Percentiles rank a stretch among this genome's conserved stretches.
These are phyloP conservation scores for Fusarium praegraminearum DNA, from an alignment of 2,329 filamentous ascomycete genomes.

Conservation along the genomic window DNA sequence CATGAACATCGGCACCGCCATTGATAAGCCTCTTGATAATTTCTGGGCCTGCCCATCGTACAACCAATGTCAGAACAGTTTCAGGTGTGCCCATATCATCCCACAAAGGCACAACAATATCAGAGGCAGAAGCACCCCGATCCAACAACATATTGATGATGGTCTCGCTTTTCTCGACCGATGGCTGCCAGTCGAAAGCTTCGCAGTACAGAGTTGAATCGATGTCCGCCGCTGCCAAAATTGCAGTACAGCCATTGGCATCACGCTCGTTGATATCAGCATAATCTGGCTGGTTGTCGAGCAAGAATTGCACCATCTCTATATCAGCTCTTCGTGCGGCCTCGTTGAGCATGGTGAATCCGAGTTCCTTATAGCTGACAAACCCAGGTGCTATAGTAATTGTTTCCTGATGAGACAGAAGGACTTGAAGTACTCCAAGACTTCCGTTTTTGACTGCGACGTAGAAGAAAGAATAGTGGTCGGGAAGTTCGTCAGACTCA, in stretches of 20 bases:
- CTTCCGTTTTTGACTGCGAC: background rate
- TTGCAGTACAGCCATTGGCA: fast-evolving
- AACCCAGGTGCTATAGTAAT: background rate
- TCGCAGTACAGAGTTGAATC: no score
- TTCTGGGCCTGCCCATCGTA: background rate
- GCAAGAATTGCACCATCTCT: background rate
- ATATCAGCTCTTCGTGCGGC: background rate
- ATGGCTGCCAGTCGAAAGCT: background rate
- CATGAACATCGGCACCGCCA: background rate
- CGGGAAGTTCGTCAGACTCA: background rate
- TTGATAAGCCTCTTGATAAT: background rate
- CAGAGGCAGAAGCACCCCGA: background rate
- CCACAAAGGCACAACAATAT: no score
- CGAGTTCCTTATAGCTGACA: background rate
- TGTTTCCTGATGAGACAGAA: background rate
- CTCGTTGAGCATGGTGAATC: background rate
- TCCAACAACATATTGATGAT: background rate
- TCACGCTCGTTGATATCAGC: background rate
- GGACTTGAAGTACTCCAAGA: background rate
- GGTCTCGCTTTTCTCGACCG: fast-evolving
- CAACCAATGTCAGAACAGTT: background rate
- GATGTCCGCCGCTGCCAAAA: background rate
- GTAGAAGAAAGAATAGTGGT: background rate
- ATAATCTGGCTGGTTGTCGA: background rate
- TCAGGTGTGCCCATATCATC: background rate